These are phyloP conservation scores for Arabidopsis thaliana DNA, from an alignment of 345 rosid genomes.

Conservation along the genomic window DNA sequence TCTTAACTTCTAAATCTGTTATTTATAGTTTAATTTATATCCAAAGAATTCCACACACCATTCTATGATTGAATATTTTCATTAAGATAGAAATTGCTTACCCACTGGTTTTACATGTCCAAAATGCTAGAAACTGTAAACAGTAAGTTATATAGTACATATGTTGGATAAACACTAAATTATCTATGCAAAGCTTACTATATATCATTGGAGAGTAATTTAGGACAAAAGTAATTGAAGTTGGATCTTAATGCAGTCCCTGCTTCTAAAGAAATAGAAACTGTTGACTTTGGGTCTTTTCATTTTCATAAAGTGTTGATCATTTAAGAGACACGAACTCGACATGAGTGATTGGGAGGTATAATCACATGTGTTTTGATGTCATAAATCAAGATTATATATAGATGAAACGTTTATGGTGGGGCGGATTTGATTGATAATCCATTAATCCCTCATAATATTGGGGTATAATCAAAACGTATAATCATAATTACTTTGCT, in stretches of 20 bases:
- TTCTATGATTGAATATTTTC: not conserved
- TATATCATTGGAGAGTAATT: not conserved
- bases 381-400: conserved; percentile 8
- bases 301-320: conserved; percentile 16
- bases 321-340: conserved; percentile 29
- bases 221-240: conserved; percentile 13
- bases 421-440: conserved; percentile 29
- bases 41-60: not conserved
- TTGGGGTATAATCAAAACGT: conserved; percentile 26
- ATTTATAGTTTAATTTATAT: not conserved
- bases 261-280: conserved; percentile 1
- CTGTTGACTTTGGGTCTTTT: conserved; percentile 14
- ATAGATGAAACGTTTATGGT: conserved; percentile 18
- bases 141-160: not conserved
- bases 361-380: conserved; percentile 22
- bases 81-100: not conserved
- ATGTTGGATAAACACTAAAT: not conserved
- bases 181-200: not conserved
- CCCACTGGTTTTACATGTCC: not conserved
- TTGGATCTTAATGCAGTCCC: not conserved
- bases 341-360: conserved; percentile 35
- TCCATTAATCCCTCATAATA: not conserved
- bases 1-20: not conserved
- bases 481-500: conserved; percentile 27
- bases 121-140: not conserved